Percentiles rank a stretch among this genome's conserved stretches.
These are phyloP conservation scores for Backusella parvicylindrica DNA, from an alignment of 192 early-diverging fungal species.

Conservation along the genomic window DNA sequence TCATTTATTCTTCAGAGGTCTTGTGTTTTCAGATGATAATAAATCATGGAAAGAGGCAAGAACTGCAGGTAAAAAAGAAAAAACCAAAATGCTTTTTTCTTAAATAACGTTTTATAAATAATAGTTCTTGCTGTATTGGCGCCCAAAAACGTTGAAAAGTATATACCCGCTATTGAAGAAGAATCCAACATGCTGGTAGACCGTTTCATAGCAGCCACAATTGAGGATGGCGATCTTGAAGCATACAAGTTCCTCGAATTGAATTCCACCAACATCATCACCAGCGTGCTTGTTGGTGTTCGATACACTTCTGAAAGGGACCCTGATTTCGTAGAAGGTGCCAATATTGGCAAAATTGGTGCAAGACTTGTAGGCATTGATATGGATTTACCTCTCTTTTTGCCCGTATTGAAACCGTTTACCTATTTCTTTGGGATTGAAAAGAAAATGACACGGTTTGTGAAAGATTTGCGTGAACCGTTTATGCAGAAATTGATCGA, in stretches of 20 bases:
- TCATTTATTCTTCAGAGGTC: background rate
- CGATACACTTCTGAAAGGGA: background rate
- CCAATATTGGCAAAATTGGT: background rate
- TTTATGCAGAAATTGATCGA: background rate
- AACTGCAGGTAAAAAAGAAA: slow-evolving; percentile 6
- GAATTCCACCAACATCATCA: background rate
- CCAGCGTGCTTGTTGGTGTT: background rate
- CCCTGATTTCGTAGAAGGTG: background rate
- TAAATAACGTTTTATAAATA: background rate
- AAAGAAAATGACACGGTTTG: background rate
- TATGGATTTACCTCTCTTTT: background rate
- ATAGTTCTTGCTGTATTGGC: slow-evolving; percentile 1
- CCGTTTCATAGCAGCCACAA: background rate
- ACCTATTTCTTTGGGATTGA: background rate
- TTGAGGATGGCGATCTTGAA: background rate
- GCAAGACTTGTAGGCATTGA: background rate
- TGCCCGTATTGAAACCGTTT: background rate
- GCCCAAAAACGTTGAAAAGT: background rate
- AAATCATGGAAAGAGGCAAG: background rate
- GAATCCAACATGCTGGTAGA: background rate
- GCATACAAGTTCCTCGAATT: background rate
- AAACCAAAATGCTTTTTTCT: background rate
- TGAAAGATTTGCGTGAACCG: background rate
- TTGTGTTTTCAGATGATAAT: background rate
- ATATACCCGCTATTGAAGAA: background rate